Percentiles rank a stretch among this genome's conserved stretches.
Conservation (phyloP, 176 grass and related monocot genomes). For the Saccharum officinarum region DNA sequence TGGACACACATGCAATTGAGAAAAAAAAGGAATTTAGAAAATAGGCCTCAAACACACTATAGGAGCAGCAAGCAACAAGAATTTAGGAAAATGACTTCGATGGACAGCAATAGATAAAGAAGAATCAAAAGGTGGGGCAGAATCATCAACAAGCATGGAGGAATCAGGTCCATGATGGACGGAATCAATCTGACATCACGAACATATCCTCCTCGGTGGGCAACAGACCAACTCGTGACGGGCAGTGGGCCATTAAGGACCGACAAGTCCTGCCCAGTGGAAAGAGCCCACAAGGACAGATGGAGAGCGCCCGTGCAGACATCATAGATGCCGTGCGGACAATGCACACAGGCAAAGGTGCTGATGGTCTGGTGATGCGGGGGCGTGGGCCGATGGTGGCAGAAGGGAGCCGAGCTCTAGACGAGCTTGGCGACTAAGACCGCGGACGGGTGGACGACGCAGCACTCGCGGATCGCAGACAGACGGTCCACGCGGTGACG, state of each 20-base stretch:
- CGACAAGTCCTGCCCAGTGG: background rate
- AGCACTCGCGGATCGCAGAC: background rate
- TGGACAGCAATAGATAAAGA: too few species aligned
- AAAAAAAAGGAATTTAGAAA: too few species aligned
- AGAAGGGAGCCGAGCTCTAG: background rate
- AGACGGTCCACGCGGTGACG: too few species aligned
- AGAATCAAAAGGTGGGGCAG: too few species aligned
- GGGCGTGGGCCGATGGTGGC: too few species aligned
- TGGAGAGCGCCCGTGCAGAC: background rate
- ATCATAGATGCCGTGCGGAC: background rate
- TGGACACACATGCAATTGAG: too few species aligned
- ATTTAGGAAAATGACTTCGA: too few species aligned
- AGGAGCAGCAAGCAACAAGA: too few species aligned
- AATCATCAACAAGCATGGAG: too few species aligned
- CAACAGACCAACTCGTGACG: background rate
- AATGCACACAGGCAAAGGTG: background rate
- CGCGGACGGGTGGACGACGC: too few species aligned
- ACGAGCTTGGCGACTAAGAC: background rate
- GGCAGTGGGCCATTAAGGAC: background rate
- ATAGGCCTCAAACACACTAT: too few species aligned
- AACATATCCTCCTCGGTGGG: background rate
- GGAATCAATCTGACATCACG: background rate
- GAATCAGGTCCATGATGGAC: too few species aligned
- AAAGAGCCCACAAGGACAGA: background rate
- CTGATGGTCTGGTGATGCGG: background rate